A percentile compares a stretch with the other conserved stretches of the same genome.
Evolutionary conservation across 2,329 filamentous ascomycete genomes (phyloP).

Genomic region (Colletotrichum destructivum): DNA sequence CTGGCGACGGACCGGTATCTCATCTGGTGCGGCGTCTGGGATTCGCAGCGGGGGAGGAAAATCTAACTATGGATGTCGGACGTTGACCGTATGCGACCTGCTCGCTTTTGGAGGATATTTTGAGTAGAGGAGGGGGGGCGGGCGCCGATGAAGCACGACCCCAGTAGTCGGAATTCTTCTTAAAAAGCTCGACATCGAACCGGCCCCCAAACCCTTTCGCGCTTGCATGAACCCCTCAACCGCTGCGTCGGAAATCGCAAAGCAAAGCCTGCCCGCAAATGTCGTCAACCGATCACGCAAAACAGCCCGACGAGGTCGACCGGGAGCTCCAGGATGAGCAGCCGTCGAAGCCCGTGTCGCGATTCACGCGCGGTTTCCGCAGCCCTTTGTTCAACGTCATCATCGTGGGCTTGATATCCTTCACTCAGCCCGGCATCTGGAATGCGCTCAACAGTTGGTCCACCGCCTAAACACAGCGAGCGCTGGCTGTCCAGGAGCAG

Average conservation of each 20-base stretch:
- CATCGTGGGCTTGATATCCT: conserved; percentile 59
- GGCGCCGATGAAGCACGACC: no score
- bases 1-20: conserved; percentile 12
- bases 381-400: conserved; percentile 64
- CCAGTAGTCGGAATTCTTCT: neutral
- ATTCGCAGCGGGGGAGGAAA: neutral
- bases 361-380: conserved; percentile 56
- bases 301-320: conserved; percentile 29
- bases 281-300: conserved; percentile 29
- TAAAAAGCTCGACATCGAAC: conserved; percentile 12
- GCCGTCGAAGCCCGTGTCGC: conserved; percentile 46
- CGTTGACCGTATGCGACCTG: conserved; percentile 10
- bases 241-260: conserved; percentile 20
- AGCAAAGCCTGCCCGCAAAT: conserved; percentile 16
- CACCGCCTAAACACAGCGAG: no score
- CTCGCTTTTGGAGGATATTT: neutral
- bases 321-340: conserved; percentile 28
- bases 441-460: conserved; percentile 59
- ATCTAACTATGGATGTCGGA: conserved; percentile 8
- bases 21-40: neutral
- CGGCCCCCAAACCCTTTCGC: conserved; percentile 6
- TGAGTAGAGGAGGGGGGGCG: neutral
- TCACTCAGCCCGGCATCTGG: conserved; percentile 64
- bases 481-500: no score
- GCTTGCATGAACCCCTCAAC: conserved; percentile 28